Evolutionary conservation across 2,329 filamentous ascomycete species (phyloP), one percentile per base, ranked within the genome.

Genomic region (Seiridium cupressi): DNA sequence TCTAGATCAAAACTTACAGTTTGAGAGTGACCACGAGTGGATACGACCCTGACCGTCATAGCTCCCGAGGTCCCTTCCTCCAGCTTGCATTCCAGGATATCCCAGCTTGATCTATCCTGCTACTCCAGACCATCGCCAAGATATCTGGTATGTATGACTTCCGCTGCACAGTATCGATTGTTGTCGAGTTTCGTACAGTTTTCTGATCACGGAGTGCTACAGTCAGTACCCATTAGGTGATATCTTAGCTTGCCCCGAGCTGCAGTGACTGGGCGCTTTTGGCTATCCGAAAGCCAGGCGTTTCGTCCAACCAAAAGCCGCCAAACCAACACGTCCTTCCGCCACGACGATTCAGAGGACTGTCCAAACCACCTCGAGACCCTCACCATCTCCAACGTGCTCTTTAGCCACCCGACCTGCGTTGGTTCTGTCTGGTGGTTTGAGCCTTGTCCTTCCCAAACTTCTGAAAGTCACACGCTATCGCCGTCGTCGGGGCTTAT

Each of bases 281-380:
- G 18, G 18, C 38, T 31, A 11, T 18, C 51, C 38, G 51, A 42
- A n/a, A 26, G n/a, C 51, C 8, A 31, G 38, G 59, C 63, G 55
- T 64, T 62, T 65, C 60, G 60, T 69, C 70, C 71, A 73, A 73
- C 69, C 69, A 73, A 65, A 68, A 36, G 34, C 63, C 66, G 49
- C 62, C 63, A 59, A 68, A 61, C 59, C 63, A 47, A 68, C 71
- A 73, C 70, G 71, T 68, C 66, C 69, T 68, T 66, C 59, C 63
- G 59, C 58, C 57, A 62, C 44, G 63, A 61, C 63, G 63, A 66
- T 63, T 61, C 64, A 73, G 64, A 72, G 69, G 66, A 63, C 51
- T 40, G 42, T 62, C 57, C 58, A 44, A 60, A 55, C 59, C 57
- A 31, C 49, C 58, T 61, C 58, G 58, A 63, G 44, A 61, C 34